Base-by-base conservation (phyloP, 495 filamentous ascomycete genomes). In the Astrothelium subdiscretum region DNA sequence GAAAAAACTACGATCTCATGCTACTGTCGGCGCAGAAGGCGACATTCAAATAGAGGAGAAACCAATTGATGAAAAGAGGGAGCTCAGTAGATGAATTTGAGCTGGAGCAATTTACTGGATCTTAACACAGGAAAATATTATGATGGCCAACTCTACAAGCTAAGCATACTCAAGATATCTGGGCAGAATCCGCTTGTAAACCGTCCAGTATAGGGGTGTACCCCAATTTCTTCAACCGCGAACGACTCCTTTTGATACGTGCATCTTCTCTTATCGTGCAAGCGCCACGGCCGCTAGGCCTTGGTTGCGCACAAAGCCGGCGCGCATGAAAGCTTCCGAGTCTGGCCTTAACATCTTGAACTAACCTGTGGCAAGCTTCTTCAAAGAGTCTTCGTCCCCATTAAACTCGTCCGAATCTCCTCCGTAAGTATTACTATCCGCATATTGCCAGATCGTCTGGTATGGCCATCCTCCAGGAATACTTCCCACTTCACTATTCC, bases 371-470 rank as follows among this genome's bases (percentile, higher is more conserved):
- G 69, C 69, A 44, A 71, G 67, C 58, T 60, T 64, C 59, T 57
- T 62, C 52, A 71, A 51, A 2, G 52, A 24, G 1, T 57, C 57
- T 20, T 60, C 35, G n/a, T 63, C 51, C 3, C 69, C 69, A 64
- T 69, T 71, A 44, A 71, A 71, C 32, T 26, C 44, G 35, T 71
- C 69, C 31, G 66, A 67, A 54, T 69, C 67, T 4, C 69, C 69
- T 11, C 69, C 69, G 40, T 66, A 69, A 8, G 35, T 31, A 59
- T 66, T 62, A 18, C 60, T 65, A 58, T 60, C 75, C 32, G 71
- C 71, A 65, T 81, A 78, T 71, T 86, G 83, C 83, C 83, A 87
- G 68, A 86, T 78, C 31, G 79, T 82, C 70, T 85, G 78, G 66
- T 71, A 79, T 2, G 75, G 67, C 85, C 85, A 87, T 20, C 83